Evolutionary conservation across 352 stramenopile genomes (phyloP).

Genomic region (Phytophthora fragariae): DNA sequence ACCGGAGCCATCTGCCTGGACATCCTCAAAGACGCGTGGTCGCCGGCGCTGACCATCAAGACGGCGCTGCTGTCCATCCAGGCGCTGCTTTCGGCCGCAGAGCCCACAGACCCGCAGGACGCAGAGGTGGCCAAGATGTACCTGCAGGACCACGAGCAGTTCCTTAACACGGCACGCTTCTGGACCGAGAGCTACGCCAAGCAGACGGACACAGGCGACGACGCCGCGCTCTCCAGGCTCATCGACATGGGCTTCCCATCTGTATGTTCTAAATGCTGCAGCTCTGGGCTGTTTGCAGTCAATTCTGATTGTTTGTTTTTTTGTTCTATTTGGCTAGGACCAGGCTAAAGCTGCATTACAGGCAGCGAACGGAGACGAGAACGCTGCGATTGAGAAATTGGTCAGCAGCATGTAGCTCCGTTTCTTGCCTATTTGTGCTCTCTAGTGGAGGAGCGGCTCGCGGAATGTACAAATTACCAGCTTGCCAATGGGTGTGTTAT

Average conservation of each 20-base stretch:
- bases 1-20: constrained; percentile 98
- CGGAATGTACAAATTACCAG: constrained; percentile 36
- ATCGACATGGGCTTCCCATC: constrained; percentile 90
- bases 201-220: constrained; percentile 56
- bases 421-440: background rate
- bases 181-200: constrained; percentile 97
- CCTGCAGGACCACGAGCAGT: constrained; percentile 91
- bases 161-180: constrained; percentile 95
- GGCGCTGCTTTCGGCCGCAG: constrained; percentile 94
- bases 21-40: constrained; percentile 98
- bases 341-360: constrained; percentile 73
- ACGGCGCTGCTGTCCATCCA: constrained; percentile 96
- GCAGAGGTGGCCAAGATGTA: constrained; percentile 98
- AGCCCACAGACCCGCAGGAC: constrained; percentile 94
- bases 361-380: constrained; percentile 85
- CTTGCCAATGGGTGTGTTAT: constrained; percentile 6
- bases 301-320: background rate
- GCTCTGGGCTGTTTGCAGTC: background rate
- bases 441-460: constrained; percentile 13
- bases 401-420: constrained; percentile 71
- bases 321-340: constrained; percentile 43
- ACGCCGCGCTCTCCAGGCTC: constrained; percentile 73
- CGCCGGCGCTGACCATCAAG: constrained; percentile 97
- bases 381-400: constrained; percentile 87
- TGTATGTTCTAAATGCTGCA: constrained; percentile 35